These are phyloP conservation scores for Calonectria pseudoreteaudii DNA, from an alignment of 2,329 filamentous ascomycete species.

Conservation along the genomic window DNA sequence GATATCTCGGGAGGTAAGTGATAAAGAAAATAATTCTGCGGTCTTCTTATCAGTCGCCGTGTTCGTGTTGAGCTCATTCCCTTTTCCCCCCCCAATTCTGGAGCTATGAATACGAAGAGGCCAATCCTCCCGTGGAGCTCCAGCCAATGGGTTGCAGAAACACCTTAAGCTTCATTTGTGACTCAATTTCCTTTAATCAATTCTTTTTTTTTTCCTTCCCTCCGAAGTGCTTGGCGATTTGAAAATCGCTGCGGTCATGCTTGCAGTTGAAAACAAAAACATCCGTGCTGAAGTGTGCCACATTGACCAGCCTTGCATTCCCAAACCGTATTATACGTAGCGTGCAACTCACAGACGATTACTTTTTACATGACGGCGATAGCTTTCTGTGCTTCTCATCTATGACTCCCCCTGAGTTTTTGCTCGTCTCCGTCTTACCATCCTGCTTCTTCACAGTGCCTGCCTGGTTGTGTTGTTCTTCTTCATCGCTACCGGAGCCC, in stretches of 20 bases:
- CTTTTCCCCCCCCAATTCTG: neutral
- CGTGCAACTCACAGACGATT: neutral
- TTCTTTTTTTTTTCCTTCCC: no score
- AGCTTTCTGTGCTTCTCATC: neutral
- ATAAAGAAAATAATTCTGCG: no score
- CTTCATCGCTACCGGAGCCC: neutral
- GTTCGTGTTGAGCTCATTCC: neutral
- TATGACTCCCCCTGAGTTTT: neutral
- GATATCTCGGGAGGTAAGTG: neutral
- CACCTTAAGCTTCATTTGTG: neutral
- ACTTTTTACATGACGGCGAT: neutral
- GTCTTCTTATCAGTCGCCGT: neutral
- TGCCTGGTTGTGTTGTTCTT: neutral
- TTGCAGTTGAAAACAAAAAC: neutral
- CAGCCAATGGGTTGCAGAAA: neutral
- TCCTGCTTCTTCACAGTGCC: neutral
- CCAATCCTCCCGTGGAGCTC: neutral
- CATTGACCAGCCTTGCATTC: neutral
- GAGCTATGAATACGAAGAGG: neutral
- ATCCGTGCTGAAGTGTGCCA: neutral
- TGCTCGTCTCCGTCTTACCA: neutral
- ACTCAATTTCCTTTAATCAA: neutral
- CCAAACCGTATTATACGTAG: neutral
- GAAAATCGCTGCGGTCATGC: neutral
- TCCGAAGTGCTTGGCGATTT: neutral